Evolutionary conservation across 495 filamentous ascomycete genomes (phyloP).

Genomic region (Xylaria flabelliformis): DNA sequence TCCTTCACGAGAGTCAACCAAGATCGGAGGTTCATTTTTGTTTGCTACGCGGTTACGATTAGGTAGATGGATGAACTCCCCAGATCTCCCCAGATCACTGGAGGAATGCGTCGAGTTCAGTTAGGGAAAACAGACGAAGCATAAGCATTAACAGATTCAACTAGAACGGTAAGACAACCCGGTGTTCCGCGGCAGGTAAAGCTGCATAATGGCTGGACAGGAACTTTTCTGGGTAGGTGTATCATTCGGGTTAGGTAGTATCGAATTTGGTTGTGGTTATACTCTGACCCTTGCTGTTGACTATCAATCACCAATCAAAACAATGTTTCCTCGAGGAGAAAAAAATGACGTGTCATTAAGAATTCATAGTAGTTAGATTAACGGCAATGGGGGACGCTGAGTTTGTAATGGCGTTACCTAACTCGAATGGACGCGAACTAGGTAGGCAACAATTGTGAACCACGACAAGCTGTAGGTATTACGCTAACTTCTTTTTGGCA

Average conservation of each 20-base stretch:
- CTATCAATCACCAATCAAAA: not conserved
- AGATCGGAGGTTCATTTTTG: not conserved
- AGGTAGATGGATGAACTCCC: not conserved
- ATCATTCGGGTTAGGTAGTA: not conserved
- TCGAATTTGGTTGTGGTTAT: not conserved
- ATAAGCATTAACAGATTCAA: not conserved
- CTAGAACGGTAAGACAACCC: not conserved
- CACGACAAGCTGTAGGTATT: no score
- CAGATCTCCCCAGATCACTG: not conserved
- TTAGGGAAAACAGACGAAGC: not conserved
- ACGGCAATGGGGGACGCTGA: not conserved
- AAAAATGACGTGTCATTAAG: not conserved
- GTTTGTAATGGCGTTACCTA: constrained; percentile 1
- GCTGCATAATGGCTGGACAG: not conserved
- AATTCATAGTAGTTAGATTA: not conserved
- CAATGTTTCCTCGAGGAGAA: not conserved
- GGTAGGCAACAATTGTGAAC: not conserved
- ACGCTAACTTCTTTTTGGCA: not conserved
- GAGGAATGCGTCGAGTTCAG: not conserved
- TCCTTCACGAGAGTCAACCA: not conserved
- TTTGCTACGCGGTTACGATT: not conserved
- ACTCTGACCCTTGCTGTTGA: not conserved
- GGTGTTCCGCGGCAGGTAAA: not conserved
- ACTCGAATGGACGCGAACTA: not conserved
- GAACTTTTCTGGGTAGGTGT: not conserved